Percentiles rank a stretch among this genome's conserved stretches.
Conservation (phyloP, 2,329 filamentous ascomycete genomes). For the Aspergillus vadensis region DNA sequence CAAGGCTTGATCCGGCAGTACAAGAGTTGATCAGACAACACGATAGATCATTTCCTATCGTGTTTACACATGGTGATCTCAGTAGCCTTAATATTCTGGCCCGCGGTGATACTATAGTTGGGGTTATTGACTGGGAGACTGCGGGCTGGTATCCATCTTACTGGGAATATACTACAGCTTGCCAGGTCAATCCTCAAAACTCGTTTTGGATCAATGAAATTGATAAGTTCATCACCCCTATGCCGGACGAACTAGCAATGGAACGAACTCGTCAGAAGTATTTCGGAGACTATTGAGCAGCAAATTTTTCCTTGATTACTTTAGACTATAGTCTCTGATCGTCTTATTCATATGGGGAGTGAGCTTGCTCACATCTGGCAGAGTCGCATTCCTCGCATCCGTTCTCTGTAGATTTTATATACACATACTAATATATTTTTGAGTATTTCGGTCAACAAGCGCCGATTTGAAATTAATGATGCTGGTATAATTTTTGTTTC, state of each 20-base stretch:
- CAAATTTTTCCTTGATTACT: too few species aligned
- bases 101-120: conserved; percentile 45
- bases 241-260: conserved; percentile 44
- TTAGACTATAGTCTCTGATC: too few species aligned
- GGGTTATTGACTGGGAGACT: conserved; percentile 37
- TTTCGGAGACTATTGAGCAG: conserved; percentile 35
- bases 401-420: too few species aligned
- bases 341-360: too few species aligned
- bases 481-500: background rate
- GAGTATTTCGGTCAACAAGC: too few species aligned
- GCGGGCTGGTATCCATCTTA: conserved; percentile 36
- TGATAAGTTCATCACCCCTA: conserved; percentile 43
- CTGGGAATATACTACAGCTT: conserved; percentile 40
- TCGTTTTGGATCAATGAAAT: conserved; percentile 43
- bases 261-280: conserved; percentile 41
- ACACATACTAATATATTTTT: too few species aligned
- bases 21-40: conserved; percentile 40
- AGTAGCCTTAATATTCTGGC: conserved; percentile 39
- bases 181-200: conserved; percentile 46
- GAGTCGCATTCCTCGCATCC: too few species aligned
- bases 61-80: conserved; percentile 58
- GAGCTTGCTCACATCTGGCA: too few species aligned
- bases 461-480: too few species aligned
- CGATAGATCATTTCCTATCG: conserved; percentile 32
- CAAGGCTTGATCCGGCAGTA: conserved; percentile 25